phyloP scores from a whole-genome alignment of 1,284 basidiomycete genomes.

The Athelia sp. region DNA sequence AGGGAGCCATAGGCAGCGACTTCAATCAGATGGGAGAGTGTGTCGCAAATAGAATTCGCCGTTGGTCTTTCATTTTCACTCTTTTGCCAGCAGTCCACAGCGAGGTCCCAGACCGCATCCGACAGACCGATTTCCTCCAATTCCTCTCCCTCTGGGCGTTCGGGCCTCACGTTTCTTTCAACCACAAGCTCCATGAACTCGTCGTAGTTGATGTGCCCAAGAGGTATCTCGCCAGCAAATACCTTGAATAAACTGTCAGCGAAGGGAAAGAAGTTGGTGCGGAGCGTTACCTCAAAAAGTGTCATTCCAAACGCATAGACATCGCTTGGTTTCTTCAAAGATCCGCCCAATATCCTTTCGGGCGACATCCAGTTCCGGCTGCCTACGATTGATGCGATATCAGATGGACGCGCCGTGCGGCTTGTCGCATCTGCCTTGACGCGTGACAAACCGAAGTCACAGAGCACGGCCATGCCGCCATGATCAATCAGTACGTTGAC shows the following conservation, averaged over 20 bases:
- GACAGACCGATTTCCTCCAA: constrained; percentile 6
- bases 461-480: constrained; percentile 20
- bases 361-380: constrained; percentile 24
- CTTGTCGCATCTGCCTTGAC: constrained; percentile 19
- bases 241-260: constrained; percentile 9
- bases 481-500: constrained; percentile 26
- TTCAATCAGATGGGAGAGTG: background rate
- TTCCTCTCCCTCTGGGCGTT: constrained; percentile 9
- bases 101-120: constrained; percentile 14
- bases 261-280: background rate
- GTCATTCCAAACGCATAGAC: constrained; percentile 26
- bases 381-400: constrained; percentile 7
- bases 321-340: constrained; percentile 13
- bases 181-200: constrained; percentile 9
- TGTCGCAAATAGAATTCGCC: constrained; percentile 10
- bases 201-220: constrained; percentile 9
- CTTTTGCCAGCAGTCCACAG: constrained; percentile 12
- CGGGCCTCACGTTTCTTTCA: constrained; percentile 6
- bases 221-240: constrained; percentile 12
- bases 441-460: constrained; percentile 26
- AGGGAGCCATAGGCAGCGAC: too few relatives aligned
- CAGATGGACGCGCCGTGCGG: constrained; percentile 9
- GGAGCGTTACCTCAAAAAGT: constrained; percentile 19
- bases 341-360: constrained; percentile 14
- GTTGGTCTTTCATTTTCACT: constrained; percentile 9